Conservation (phyloP, 139 green algal species). For the Limnomonas spitsbergensis region DNA sequence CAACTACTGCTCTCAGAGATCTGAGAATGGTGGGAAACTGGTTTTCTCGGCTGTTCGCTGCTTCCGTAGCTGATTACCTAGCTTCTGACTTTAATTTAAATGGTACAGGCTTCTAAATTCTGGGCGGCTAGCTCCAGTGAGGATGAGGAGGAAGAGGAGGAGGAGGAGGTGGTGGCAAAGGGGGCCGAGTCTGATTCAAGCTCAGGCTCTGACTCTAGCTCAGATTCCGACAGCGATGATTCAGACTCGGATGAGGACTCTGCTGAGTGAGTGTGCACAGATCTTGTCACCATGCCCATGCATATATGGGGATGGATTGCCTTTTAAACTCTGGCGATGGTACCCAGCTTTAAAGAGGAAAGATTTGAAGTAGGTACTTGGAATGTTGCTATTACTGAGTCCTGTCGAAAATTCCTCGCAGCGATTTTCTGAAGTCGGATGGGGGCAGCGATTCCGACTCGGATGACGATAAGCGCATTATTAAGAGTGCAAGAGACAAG, state of each 20-base stretch:
- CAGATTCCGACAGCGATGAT: constrained; percentile 45
- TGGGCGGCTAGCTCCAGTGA: constrained; percentile 23
- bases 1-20: no score
- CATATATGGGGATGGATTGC: constrained; percentile 1
- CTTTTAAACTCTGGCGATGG: constrained; percentile 14
- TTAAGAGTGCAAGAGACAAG: constrained; percentile 82
- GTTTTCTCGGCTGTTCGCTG: no score
- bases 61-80: no score
- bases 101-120: constrained; percentile 25
- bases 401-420: not conserved
- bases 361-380: not conserved
- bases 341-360: not conserved
- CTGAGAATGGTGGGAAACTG: no score
- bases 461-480: constrained; percentile 77
- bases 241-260: constrained; percentile 29
- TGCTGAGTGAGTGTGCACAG: not conserved
- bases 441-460: constrained; percentile 67
- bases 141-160: constrained; percentile 24
- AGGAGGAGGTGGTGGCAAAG: not conserved
- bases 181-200: not conserved
- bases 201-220: constrained; percentile 40
- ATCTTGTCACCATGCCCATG: constrained; percentile 22
- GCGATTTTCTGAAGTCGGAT: constrained; percentile 12
- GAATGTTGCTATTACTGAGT: not conserved
- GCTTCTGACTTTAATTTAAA: no score